A percentile compares a stretch with the other conserved stretches of the same genome.
These are phyloP conservation scores for Cornus controversa DNA, from an alignment of 148 eudicot species.

Conservation along the genomic window DNA sequence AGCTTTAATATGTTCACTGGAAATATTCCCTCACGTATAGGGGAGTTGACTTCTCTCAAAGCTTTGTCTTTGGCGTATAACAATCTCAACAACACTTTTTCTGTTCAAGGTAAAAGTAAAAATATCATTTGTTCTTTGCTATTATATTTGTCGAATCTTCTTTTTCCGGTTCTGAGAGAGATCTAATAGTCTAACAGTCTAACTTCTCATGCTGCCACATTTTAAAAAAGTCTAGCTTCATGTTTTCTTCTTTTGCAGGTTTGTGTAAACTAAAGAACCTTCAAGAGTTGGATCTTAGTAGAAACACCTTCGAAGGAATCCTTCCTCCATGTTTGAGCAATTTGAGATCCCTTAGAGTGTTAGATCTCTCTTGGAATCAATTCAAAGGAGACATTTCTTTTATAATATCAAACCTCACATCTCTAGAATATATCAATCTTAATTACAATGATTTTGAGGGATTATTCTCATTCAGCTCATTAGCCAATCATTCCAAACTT, in stretches of 20 bases:
- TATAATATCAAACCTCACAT: not conserved
- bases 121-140: too few species aligned
- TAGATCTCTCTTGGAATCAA: not conserved
- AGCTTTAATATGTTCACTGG: not conserved
- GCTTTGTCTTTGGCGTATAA: not conserved
- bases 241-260: not conserved
- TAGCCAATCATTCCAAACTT: too few species aligned
- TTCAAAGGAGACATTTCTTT: not conserved
- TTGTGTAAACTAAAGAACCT: not conserved
- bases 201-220: too few species aligned
- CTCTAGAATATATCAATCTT: too few species aligned
- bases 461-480: too few species aligned
- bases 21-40: not conserved
- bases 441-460: too few species aligned
- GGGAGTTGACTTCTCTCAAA: not conserved
- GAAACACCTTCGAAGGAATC: not conserved
- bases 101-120: not conserved
- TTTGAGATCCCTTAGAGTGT: not conserved
- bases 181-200: accelerated
- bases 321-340: not conserved
- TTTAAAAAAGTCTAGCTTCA: too few species aligned
- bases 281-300: not conserved
- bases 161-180: too few species aligned
- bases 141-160: too few species aligned
- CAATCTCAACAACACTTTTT: not conserved